A percentile compares a stretch with the other conserved stretches of the same genome.
These are phyloP conservation scores for Gossypium davidsonii DNA, from an alignment of 441 rosid genomes.

Conservation along the genomic window DNA sequence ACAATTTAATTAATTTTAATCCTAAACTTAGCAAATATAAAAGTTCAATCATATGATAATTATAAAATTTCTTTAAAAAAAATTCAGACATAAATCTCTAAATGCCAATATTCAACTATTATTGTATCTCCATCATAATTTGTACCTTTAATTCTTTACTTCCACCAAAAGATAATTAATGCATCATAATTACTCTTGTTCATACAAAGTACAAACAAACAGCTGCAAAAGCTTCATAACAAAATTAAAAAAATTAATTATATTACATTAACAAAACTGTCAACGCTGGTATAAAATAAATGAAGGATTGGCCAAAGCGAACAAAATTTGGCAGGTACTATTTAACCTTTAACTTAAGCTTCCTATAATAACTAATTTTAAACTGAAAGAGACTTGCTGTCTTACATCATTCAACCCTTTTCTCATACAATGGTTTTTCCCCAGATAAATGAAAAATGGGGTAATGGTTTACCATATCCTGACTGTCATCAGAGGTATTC, in stretches of 20 bases:
- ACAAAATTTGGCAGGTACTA: not conserved
- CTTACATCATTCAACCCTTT: not conserved
- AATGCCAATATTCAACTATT: not conserved
- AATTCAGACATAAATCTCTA: not conserved
- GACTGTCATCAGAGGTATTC: conserved; percentile 49
- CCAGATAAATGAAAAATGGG: not conserved
- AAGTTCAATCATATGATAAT: too few species aligned
- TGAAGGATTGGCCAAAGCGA: not conserved
- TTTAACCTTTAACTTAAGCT: not conserved
- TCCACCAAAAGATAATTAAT: not conserved
- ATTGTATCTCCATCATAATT: too few species aligned
- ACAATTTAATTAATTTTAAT: too few species aligned
- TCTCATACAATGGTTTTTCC: not conserved
- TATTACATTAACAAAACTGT: not conserved
- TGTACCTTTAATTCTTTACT: not conserved
- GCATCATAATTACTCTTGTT: not conserved
- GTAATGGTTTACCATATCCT: not conserved
- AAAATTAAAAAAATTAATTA: too few species aligned
- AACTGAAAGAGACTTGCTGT: not conserved
- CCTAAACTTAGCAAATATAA: too few species aligned
- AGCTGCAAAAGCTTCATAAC: not conserved
- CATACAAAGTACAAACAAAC: not conserved
- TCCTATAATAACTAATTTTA: not conserved
- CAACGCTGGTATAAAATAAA: too few species aligned
- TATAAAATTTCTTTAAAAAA: too few species aligned